These are phyloP conservation scores for Phytophthora ramorum DNA, from an alignment of 352 stramenopile species.

Conservation along the genomic window DNA sequence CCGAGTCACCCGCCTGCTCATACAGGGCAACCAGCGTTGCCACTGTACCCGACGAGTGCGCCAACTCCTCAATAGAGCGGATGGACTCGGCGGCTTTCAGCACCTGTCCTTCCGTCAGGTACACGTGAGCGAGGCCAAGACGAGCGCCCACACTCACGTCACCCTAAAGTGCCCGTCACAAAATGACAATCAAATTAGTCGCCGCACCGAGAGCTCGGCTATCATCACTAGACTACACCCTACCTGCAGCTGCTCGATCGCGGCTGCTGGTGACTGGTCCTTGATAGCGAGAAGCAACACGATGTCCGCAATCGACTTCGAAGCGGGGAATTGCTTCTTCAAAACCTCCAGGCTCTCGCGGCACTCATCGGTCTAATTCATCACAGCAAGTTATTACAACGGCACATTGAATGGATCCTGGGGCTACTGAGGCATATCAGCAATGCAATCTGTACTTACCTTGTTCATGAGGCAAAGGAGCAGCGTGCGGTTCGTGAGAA, in stretches of 20 bases:
- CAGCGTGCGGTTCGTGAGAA: constrained; percentile 78
- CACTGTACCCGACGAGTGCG: constrained; percentile 76
- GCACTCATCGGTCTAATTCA: constrained; percentile 68
- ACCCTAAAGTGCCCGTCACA: constrained; percentile 21
- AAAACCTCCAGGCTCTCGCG: constrained; percentile 56
- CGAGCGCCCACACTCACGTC: constrained; percentile 66
- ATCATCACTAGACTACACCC: not conserved
- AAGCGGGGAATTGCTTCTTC: constrained; percentile 68
- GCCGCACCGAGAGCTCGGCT: not conserved
- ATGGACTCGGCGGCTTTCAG: constrained; percentile 65
- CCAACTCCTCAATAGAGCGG: constrained; percentile 66
- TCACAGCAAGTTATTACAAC: constrained; percentile 14
- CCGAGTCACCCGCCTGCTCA: constrained; percentile 63
- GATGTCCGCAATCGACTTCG: constrained; percentile 63
- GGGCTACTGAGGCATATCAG: not conserved
- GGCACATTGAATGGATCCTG: not conserved
- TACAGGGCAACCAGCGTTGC: constrained; percentile 81
- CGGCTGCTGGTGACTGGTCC: constrained; percentile 59
- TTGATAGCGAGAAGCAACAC: constrained; percentile 75
- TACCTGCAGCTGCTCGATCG: constrained; percentile 61
- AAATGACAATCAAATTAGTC: not conserved
- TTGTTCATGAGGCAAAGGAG: constrained; percentile 83
- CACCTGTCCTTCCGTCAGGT: constrained; percentile 60
- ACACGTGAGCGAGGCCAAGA: constrained; percentile 76
- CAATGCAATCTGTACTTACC: constrained; percentile 21